Evolutionary conservation across 176 grass and related monocot genomes (phyloP).

Genomic region (Hsuehochloa calcarea): DNA sequence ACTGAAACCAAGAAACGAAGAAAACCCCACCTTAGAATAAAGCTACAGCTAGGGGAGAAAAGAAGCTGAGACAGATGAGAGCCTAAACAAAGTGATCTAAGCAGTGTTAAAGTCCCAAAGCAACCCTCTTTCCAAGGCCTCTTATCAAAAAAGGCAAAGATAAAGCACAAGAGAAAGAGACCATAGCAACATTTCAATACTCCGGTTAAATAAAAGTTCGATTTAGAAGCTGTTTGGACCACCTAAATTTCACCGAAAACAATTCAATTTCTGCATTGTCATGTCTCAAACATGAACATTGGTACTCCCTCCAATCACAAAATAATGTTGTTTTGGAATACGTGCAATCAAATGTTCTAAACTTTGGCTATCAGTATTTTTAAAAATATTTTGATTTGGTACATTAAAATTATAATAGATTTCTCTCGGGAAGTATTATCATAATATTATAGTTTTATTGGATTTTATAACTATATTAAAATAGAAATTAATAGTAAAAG

Average conservation of each 20-base stretch:
- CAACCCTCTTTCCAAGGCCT: not conserved
- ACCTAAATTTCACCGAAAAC: not conserved
- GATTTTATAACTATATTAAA: no score
- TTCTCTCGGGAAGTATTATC: no score
- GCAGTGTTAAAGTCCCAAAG: constrained; percentile 30
- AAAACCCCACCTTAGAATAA: not conserved
- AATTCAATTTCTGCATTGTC: not conserved
- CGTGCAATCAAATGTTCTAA: no score
- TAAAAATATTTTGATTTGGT: no score
- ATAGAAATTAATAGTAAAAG: no score
- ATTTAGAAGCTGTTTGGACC: not conserved
- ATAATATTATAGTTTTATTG: no score
- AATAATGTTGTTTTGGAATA: no score
- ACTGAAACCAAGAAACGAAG: not conserved
- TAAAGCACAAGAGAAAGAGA: not conserved
- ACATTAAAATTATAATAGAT: no score
- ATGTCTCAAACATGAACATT: not conserved
- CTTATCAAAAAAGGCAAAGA: not conserved
- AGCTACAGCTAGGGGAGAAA: not conserved
- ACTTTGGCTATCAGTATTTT: no score
- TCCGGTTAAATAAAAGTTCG: not conserved
- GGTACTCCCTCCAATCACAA: not conserved
- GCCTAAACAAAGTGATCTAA: not conserved
- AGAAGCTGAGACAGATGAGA: not conserved
- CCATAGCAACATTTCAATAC: not conserved